A percentile compares a stretch with the other conserved stretches of the same genome.
phyloP scores from a whole-genome alignment of 1,284 basidiomycete species.

The Tilletia horrida region DNA sequence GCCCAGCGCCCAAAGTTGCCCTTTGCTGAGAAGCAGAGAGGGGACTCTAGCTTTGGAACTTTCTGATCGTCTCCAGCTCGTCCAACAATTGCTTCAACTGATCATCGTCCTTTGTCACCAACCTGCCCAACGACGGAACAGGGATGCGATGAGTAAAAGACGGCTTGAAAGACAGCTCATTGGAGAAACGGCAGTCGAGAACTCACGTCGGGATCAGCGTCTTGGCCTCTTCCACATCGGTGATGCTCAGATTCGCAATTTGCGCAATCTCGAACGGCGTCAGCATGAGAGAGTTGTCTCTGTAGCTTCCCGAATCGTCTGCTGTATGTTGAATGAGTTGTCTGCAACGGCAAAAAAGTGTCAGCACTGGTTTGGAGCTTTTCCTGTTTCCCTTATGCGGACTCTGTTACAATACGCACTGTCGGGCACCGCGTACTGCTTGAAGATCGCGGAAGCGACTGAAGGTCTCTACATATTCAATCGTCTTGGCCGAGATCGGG shows the following conservation, averaged over 20 bases:
- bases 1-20: too few relatives aligned
- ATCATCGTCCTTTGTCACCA: slow-evolving; percentile 82
- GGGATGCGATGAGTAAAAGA: neutral
- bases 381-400: too few relatives aligned
- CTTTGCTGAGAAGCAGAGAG: neutral
- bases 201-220: slow-evolving; percentile 73
- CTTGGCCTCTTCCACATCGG: slow-evolving; percentile 82
- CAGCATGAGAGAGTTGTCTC: slow-evolving; percentile 66
- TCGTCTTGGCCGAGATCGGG: slow-evolving; percentile 81
- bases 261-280: slow-evolving; percentile 89
- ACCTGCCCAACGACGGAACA: slow-evolving; percentile 57
- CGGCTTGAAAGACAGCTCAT: neutral
- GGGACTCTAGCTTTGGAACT: slow-evolving; percentile 60
- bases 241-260: slow-evolving; percentile 83
- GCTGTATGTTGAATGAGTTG: slow-evolving; percentile 35
- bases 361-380: too few relatives aligned
- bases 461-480: slow-evolving; percentile 86
- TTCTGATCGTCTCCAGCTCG: slow-evolving; percentile 81
- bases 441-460: slow-evolving; percentile 83
- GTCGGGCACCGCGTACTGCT: slow-evolving; percentile 79
- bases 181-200: too few relatives aligned
- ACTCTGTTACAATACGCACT: too few relatives aligned
- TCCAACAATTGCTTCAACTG: slow-evolving; percentile 73
- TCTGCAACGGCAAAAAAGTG: slow-evolving; percentile 19
- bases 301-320: slow-evolving; percentile 27